Evolutionary conservation across 768 basidiomycete species (phyloP).

Genomic region (Pleurotus djamor): DNA sequence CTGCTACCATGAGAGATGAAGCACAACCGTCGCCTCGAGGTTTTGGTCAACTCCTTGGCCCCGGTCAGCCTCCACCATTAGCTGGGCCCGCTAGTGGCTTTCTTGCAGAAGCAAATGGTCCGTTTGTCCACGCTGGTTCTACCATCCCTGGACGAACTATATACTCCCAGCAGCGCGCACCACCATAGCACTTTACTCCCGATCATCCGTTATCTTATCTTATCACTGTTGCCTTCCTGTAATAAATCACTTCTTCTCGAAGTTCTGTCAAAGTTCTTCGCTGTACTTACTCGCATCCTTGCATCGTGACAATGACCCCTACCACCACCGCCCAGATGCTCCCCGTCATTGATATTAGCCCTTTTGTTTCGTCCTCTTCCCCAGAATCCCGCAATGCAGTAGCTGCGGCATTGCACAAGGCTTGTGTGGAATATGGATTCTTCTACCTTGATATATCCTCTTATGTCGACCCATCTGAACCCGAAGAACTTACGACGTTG

Average conservation of each 20-base stretch:
- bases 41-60: constrained; percentile 1
- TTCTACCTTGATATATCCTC: constrained; percentile 80
- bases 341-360: constrained; percentile 73
- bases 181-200: constrained; percentile 20
- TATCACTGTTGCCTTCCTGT: background rate
- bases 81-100: constrained; percentile 50
- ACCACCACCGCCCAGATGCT: constrained; percentile 23
- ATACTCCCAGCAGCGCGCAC: constrained; percentile 48
- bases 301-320: constrained; percentile 3
- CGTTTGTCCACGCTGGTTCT: constrained; percentile 30
- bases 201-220: background rate
- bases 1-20: constrained; percentile 16
- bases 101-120: constrained; percentile 37
- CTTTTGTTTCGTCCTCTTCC: constrained; percentile 46
- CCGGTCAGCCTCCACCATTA: constrained; percentile 2
- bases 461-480: constrained; percentile 54
- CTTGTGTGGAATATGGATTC: constrained; percentile 82
- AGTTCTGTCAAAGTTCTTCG: background rate
- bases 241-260: background rate
- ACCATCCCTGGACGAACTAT: constrained; percentile 63
- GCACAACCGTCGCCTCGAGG: constrained; percentile 11
- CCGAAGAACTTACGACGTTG: constrained; percentile 61
- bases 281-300: background rate
- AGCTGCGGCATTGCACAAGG: constrained; percentile 62
- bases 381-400: constrained; percentile 39